A percentile compares a stretch with the other conserved stretches of the same genome.
Evolutionary conservation across 2,329 filamentous ascomycete genomes (phyloP).

Genomic region (Metarhizium sp.): DNA sequence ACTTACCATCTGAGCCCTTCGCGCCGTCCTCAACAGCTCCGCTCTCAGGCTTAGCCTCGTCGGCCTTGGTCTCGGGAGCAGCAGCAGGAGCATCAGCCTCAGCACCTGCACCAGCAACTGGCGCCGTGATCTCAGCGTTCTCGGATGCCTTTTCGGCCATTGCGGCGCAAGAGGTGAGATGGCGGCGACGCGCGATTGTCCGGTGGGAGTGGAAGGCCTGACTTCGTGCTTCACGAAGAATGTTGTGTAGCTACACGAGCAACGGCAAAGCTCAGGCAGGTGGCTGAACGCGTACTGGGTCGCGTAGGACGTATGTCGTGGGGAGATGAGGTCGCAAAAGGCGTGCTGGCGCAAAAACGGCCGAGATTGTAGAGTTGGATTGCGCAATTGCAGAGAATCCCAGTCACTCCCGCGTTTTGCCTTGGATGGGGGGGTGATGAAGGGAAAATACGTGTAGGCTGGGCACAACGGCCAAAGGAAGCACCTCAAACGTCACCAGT

Average conservation of each 20-base stretch:
- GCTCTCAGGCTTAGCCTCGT: constrained; percentile 13
- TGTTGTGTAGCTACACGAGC: not conserved
- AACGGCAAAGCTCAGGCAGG: constrained; percentile 6
- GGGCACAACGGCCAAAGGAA: constrained; percentile 24
- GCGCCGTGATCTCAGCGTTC: constrained; percentile 25
- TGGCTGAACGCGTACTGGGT: constrained; percentile 12
- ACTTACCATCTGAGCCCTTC: constrained; percentile 23
- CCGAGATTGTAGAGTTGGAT: constrained; percentile 1
- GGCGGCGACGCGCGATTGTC: constrained; percentile 12
- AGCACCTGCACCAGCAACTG: constrained; percentile 20
- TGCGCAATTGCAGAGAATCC: constrained; percentile 6
- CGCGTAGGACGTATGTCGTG: constrained; percentile 8
- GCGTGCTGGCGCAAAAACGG: constrained; percentile 3
- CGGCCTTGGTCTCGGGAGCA: constrained; percentile 13
- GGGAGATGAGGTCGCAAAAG: constrained; percentile 4
- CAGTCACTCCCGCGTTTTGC: constrained; percentile 7
- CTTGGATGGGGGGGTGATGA: constrained; percentile 4
- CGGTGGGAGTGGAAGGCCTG: constrained; percentile 1
- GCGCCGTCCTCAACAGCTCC: constrained; percentile 18
- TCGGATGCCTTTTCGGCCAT: constrained; percentile 31
- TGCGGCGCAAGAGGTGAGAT: constrained; percentile 10
- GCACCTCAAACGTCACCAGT: constrained; percentile 26
- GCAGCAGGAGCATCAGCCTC: constrained; percentile 16
- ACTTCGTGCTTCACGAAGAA: not conserved
- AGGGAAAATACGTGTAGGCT: constrained; percentile 1